A percentile compares a stretch with the other conserved stretches of the same genome.
phyloP scores from a whole-genome alignment of 768 basidiomycete species.

The Xerocomus potaroensis region DNA sequence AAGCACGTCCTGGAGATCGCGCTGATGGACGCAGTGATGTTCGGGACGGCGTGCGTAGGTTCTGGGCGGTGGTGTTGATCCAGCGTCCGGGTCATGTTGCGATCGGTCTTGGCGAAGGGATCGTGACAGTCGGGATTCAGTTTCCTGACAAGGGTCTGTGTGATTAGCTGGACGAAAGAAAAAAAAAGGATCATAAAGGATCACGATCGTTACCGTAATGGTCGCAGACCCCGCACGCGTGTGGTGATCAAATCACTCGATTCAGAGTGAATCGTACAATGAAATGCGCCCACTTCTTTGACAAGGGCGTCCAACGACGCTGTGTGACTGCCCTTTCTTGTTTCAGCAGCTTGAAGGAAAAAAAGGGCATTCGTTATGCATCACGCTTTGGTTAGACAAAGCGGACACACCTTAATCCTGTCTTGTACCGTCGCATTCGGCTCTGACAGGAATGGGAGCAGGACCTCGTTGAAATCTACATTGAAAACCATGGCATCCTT shows the following conservation, averaged over 20 bases:
- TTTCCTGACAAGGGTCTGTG: constrained; percentile 1
- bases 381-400: too few species aligned
- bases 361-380: too few species aligned
- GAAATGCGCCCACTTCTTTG: constrained; percentile 9
- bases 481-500: neutral
- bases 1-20: neutral
- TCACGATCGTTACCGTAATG: neutral
- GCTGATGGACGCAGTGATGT: constrained; percentile 4
- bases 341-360: constrained; percentile 13
- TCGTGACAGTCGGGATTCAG: constrained; percentile 4
- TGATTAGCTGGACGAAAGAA: too few species aligned
- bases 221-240: neutral
- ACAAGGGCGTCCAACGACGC: constrained; percentile 9
- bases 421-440: constrained; percentile 5
- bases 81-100: neutral
- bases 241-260: neutral
- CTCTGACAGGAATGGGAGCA: constrained; percentile 18
- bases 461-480: constrained; percentile 19
- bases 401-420: constrained; percentile 11
- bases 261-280: neutral
- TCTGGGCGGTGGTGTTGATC: constrained; percentile 5
- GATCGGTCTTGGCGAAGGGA: neutral
- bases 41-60: constrained; percentile 1
- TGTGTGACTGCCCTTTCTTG: constrained; percentile 9
- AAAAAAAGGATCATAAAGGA: too few species aligned